Percentiles rank a stretch among this genome's conserved stretches.
Evolutionary conservation across 106 monocot genomes (phyloP).

Genomic region (Agapanthus africanus): DNA sequence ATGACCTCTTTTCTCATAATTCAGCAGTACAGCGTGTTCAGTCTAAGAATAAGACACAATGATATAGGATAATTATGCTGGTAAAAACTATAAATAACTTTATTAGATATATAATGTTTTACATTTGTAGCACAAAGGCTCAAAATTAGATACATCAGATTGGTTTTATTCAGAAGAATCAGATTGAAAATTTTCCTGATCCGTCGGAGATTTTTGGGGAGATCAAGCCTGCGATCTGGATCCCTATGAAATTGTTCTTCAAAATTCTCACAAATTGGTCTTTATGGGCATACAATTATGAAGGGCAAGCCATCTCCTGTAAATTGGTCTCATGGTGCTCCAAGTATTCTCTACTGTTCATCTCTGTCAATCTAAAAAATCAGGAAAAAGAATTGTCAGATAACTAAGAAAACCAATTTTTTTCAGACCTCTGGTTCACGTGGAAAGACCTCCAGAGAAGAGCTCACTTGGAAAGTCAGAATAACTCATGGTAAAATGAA

Average conservation of each 20-base stretch:
- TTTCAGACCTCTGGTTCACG: too few species aligned
- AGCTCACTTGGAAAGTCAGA: too few species aligned
- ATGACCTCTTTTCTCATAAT: too few species aligned
- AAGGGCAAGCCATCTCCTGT: background rate
- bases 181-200: background rate
- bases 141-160: background rate
- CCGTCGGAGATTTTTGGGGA: background rate
- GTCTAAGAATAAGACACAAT: too few species aligned
- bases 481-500: too few species aligned
- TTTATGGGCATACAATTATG: background rate
- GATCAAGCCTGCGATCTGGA: background rate
- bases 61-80: too few species aligned
- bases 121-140: background rate
- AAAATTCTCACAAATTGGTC: background rate
- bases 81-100: too few species aligned
- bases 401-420: too few species aligned
- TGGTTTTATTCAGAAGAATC: background rate
- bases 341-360: slow-evolving; percentile 93
- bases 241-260: background rate
- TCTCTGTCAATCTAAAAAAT: slow-evolving; percentile 73
- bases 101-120: background rate
- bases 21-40: too few species aligned
- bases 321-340: slow-evolving; percentile 51
- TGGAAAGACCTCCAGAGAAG: too few species aligned
- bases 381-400: background rate